phyloP scores from a whole-genome alignment of 371 early-diverging fungal genomes.

The Zopfochytrium polystomum region DNA sequence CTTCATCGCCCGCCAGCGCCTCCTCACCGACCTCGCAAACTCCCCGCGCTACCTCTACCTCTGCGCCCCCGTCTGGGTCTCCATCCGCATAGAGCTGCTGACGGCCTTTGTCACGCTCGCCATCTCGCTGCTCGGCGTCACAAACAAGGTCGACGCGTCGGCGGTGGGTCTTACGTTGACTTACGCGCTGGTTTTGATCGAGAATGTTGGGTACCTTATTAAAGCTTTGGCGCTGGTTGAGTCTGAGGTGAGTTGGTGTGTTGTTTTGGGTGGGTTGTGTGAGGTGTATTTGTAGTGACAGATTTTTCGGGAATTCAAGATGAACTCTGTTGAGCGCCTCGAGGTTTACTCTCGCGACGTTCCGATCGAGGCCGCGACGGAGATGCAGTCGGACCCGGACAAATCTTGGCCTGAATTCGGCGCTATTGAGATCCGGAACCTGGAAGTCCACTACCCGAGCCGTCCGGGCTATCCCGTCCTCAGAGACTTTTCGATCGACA shows the following conservation, averaged over 20 bases:
- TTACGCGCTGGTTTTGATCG: background rate
- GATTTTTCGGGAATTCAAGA: background rate
- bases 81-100: background rate
- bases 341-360: slow-evolving; percentile 13
- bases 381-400: slow-evolving; percentile 32
- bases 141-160: slow-evolving; percentile 8
- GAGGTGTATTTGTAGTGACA: slow-evolving; percentile 1
- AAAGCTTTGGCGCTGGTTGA: slow-evolving; percentile 66
- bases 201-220: background rate
- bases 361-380: slow-evolving; percentile 20
- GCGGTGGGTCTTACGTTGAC: background rate
- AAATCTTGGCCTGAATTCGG: slow-evolving; percentile 25
- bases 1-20: background rate
- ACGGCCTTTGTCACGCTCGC: background rate
- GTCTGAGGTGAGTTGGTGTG: slow-evolving; percentile 28
- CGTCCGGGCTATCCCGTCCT: slow-evolving; percentile 25
- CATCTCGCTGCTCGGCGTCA: too few species aligned
- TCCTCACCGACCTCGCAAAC: too few species aligned
- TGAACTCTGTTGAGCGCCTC: slow-evolving; percentile 31
- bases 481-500: slow-evolving; percentile 17
- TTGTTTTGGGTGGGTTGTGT: too few species aligned
- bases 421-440: slow-evolving; percentile 16
- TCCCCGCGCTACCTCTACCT: too few species aligned
- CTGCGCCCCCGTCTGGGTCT: background rate
- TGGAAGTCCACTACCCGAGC: slow-evolving; percentile 24